Percentiles rank a stretch among this genome's conserved stretches.
These are phyloP conservation scores for Geotrichum aggregatum DNA, from an alignment of 1,139 yeast species.

Conservation along the genomic window DNA sequence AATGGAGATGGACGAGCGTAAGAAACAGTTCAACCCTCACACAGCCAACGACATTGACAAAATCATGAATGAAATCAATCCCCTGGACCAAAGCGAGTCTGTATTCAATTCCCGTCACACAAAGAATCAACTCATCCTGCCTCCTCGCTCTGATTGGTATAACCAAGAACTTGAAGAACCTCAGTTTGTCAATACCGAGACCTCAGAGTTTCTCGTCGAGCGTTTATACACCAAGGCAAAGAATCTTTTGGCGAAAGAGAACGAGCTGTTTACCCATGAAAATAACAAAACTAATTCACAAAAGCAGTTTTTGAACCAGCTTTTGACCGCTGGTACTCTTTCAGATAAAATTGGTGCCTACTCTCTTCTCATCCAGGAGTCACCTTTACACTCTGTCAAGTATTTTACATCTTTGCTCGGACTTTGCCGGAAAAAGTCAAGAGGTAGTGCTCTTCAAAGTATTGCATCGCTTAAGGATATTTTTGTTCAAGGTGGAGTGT, in stretches of 20 bases:
- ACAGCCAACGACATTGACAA: constrained; percentile 18
- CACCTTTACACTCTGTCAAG: constrained; percentile 84
- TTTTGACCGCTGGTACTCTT: constrained; percentile 87
- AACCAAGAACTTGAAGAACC: constrained; percentile 48
- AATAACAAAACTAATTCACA: constrained; percentile 79
- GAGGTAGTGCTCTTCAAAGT: constrained; percentile 90
- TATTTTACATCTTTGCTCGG: constrained; percentile 73
- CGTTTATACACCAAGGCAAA: constrained; percentile 65
- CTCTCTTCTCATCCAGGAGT: constrained; percentile 87
- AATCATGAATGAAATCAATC: constrained; percentile 13
- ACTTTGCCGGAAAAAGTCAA: constrained; percentile 84
- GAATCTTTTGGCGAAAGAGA: constrained; percentile 63
- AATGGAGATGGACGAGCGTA: constrained; percentile 43
- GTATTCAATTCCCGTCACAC: constrained; percentile 17
- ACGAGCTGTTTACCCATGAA: constrained; percentile 66
- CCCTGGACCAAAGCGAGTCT: constrained; percentile 10
- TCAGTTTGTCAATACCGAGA: constrained; percentile 36
- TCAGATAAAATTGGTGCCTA: constrained; percentile 93
- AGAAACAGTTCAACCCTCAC: constrained; percentile 37
- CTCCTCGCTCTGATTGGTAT: constrained; percentile 75
- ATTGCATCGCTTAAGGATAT: constrained; percentile 87
- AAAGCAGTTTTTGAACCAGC: constrained; percentile 82
- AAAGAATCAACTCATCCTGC: constrained; percentile 51
- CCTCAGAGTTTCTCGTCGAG: constrained; percentile 51
- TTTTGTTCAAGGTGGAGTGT: constrained; percentile 61